phyloP scores from a whole-genome alignment of 306 rosid genomes.

The Leucaena leucocephala region DNA sequence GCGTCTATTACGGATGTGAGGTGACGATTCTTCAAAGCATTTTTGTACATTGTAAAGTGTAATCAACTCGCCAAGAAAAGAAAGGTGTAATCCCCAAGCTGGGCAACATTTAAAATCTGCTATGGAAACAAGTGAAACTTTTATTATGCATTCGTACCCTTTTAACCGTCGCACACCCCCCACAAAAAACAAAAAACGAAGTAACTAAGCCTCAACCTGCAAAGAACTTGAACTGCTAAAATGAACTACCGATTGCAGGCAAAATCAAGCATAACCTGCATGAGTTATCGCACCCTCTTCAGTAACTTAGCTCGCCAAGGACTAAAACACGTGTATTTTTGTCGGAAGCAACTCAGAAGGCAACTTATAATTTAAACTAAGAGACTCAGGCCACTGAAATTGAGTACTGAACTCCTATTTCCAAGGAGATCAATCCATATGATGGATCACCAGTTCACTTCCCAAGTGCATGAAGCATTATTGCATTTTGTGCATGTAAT shows the following conservation, averaged over 20 bases:
- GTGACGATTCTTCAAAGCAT: constrained; percentile 24
- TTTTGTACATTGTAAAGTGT: constrained; percentile 28
- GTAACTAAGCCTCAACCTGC: background rate
- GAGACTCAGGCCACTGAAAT: background rate
- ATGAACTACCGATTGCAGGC: background rate
- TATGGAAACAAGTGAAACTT: constrained; percentile 2
- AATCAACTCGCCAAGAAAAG: background rate
- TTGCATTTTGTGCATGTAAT: constrained; percentile 93
- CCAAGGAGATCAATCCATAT: background rate
- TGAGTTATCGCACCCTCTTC: background rate
- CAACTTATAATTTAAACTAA: background rate
- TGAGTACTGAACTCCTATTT: background rate
- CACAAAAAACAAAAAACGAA: too few relatives aligned
- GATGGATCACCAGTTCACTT: constrained; percentile 35
- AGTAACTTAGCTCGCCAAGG: background rate
- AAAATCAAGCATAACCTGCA: background rate
- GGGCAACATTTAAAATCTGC: background rate
- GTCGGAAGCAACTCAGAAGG: background rate
- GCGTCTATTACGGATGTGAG: background rate
- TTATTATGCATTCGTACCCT: constrained; percentile 6
- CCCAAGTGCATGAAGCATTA: constrained; percentile 91
- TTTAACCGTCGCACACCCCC: background rate
- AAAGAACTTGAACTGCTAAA: background rate
- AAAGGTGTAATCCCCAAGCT: constrained; percentile 2
- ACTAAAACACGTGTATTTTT: too few relatives aligned